Evolutionary conservation across 139 green algal genomes (phyloP).

Genomic region (Pseudopediastrum boryanum): DNA sequence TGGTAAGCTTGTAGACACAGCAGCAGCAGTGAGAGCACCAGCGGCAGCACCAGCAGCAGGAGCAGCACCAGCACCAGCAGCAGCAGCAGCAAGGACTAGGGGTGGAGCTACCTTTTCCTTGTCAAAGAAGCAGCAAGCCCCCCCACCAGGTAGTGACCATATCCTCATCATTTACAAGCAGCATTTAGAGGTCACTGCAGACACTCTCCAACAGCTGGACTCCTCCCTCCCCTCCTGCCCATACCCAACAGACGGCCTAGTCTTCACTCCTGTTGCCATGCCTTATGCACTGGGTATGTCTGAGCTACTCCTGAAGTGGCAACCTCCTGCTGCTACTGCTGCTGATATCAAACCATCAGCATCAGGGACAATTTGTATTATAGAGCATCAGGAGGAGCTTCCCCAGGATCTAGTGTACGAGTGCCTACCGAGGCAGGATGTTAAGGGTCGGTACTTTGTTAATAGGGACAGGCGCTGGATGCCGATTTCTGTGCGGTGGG

Average conservation of each 20-base stretch:
- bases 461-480: background rate
- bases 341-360: conserved; percentile 9
- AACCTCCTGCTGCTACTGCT: conserved; percentile 4
- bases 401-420: conserved; percentile 27
- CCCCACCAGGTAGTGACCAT: conserved; percentile 7
- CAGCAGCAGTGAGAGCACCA: background rate
- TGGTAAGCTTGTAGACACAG: no score
- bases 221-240: background rate
- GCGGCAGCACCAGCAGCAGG: background rate
- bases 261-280: conserved; percentile 41
- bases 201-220: conserved; percentile 20
- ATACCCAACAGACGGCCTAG: conserved; percentile 42
- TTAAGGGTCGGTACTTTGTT: no score
- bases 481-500: conserved; percentile 38
- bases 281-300: conserved; percentile 47
- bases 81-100: background rate
- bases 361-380: no score
- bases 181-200: conserved; percentile 17
- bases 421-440: conserved; percentile 29
- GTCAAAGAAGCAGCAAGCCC: conserved; percentile 45
- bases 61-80: conserved; percentile 1
- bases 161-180: conserved; percentile 33
- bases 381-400: no score
- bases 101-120: background rate
- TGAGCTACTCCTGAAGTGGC: conserved; percentile 46